These are phyloP conservation scores for Dipteronia sinensis DNA, from an alignment of 345 rosid genomes.

Conservation along the genomic window DNA sequence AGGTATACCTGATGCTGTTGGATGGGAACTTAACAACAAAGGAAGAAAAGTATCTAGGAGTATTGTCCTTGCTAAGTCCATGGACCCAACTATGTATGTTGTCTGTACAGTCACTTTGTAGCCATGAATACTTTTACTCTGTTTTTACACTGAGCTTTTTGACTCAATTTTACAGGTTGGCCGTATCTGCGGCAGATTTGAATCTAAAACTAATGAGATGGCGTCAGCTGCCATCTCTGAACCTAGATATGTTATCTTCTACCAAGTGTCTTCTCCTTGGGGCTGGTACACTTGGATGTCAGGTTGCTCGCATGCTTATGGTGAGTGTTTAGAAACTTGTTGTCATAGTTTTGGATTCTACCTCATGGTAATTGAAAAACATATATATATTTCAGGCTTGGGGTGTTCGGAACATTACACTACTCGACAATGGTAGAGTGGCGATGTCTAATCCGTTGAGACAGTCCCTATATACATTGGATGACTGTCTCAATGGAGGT, in stretches of 20 bases:
- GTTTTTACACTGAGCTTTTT: constrained; percentile 19
- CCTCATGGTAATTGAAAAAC: constrained; percentile 21
- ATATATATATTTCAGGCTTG: constrained; percentile 61
- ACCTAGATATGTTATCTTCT: constrained; percentile 66
- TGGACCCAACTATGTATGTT: constrained; percentile 83
- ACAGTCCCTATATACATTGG: constrained; percentile 88
- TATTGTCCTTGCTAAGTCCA: constrained; percentile 83
- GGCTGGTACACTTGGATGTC: constrained; percentile 97
- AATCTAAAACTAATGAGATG: constrained; percentile 96
- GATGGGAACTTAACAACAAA: constrained; percentile 85
- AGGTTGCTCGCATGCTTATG: constrained; percentile 95
- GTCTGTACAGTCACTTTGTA: constrained; percentile 9
- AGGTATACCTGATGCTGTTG: constrained; percentile 67
- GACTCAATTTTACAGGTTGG: constrained; percentile 55
- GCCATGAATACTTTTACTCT: constrained; percentile 10
- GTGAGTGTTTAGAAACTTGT: constrained; percentile 39
- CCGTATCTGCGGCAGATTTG: constrained; percentile 88
- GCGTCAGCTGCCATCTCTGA: constrained; percentile 91
- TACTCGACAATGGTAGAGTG: constrained; percentile 87
- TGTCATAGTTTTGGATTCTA: neutral
- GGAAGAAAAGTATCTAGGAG: constrained; percentile 60
- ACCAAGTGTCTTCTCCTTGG: constrained; percentile 94
- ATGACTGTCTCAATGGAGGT: constrained; percentile 84
- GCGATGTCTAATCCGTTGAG: constrained; percentile 98
- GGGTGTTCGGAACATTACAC: constrained; percentile 90